Evolutionary conservation across 1,139 yeast genomes (phyloP), one percentile per base, ranked within the genome.

Genomic region (Taphrina sp.): DNA sequence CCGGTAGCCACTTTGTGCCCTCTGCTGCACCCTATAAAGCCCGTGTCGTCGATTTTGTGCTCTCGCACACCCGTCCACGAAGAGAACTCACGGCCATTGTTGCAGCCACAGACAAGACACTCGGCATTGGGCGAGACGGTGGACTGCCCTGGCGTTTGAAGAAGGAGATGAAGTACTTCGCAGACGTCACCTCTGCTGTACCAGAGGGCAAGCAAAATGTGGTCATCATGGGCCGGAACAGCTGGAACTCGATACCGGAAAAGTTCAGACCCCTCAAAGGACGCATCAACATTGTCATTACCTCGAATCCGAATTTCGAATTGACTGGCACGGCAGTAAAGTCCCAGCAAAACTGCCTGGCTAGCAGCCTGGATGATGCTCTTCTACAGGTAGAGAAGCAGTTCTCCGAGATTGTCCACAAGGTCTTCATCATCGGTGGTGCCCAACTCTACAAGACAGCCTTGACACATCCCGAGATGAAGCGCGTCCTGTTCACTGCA

Each of bases 161-260:
- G 56, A 77, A 83, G 57, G 99, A 92, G 68, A 87, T 94, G 83
- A 80, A 80, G 65, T 92, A 83, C 68, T 92, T 92, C 73, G 78
- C 80, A 59, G 79, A 80, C 56, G 84, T 86, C 16, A 92, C 98
- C 0, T 71, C 82, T 2, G 57, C 71, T 76, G 22, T 57, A 56
- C 52, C 53, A 3, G 34, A 52, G 12, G 55, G 38, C 46, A 41
- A 34, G 12, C 67, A 71, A 56, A 87, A 90, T 64, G 95, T 89
- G 0, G 97, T 94, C 12, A 76, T 94, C 7, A 92, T 94, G 99
- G 99, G 99, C 3, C 76, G 96, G 57, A 85, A 82, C 66, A 92
- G 98, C 1, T 92, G 97, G 95, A 94, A 89, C 35, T 86, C 96
- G 5, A 89, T 92, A 44, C 98, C 98, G 0, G 60, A 70, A 0